phyloP scores from a whole-genome alignment of 495 filamentous ascomycete species.

The Neurospora sp. region DNA sequence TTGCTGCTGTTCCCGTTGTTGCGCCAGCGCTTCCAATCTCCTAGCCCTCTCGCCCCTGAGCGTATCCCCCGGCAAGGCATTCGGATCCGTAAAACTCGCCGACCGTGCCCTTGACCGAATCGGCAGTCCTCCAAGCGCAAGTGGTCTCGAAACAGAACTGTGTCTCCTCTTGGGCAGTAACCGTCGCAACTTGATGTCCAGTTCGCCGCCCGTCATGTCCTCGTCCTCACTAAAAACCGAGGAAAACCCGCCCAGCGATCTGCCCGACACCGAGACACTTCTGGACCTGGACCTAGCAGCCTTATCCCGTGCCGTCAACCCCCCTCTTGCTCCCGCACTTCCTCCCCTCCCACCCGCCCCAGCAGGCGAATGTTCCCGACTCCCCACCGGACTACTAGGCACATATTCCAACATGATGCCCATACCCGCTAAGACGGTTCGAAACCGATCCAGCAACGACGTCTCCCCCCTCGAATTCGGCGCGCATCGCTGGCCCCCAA shows the following conservation, averaged over 20 bases:
- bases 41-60: not conserved
- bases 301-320: not conserved
- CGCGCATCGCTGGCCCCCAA: conserved; percentile 48
- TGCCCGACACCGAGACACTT: not conserved
- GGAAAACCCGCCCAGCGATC: not conserved
- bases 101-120: not conserved
- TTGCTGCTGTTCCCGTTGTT: not conserved
- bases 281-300: not conserved
- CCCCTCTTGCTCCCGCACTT: not conserved
- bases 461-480: not conserved
- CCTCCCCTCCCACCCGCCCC: not conserved
- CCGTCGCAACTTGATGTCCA: not conserved
- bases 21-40: not conserved
- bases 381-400: conserved; percentile 8
- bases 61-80: not conserved
- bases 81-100: not conserved
- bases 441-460: conserved; percentile 24
- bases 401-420: conserved; percentile 21
- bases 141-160: not conserved
- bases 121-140: not conserved
- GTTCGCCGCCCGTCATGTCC: not conserved
- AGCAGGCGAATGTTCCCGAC: conserved; percentile 5
- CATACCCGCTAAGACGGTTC: conserved; percentile 22
- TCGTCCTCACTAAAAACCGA: not conserved
- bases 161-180: not conserved